Conservation (phyloP, 169 alveolate species). For the Sarcocystis neurona region DNA sequence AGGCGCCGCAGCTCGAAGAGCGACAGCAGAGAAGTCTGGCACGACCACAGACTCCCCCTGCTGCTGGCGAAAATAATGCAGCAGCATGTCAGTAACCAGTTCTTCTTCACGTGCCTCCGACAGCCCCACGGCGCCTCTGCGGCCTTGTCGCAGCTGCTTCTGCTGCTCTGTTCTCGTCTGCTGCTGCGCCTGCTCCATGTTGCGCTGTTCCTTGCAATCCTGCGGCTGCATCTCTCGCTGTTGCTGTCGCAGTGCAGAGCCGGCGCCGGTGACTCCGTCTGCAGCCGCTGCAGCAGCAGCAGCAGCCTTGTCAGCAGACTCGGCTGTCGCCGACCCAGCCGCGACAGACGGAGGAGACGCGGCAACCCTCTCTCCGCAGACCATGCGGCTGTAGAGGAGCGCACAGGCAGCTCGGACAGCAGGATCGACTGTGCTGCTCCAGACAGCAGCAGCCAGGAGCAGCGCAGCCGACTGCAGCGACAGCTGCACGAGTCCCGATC, state of each 20-base stretch:
- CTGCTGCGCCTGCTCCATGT: neutral
- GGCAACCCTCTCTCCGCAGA: neutral
- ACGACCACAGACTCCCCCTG: no score
- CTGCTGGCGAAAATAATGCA: no score
- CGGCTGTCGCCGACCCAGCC: neutral
- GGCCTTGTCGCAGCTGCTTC: no score
- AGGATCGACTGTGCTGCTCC: conserved; percentile 7
- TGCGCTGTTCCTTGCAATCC: neutral
- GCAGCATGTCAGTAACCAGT: no score
- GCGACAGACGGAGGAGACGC: neutral
- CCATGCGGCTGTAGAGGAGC: neutral
- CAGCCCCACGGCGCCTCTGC: no score
- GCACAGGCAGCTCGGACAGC: neutral
- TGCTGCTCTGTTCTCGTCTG: neutral
- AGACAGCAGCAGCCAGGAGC: conserved; percentile 56
- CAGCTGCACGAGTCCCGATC: conserved; percentile 38
- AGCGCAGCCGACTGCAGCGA: conserved; percentile 56
- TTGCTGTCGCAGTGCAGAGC: neutral
- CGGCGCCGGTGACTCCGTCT: neutral
- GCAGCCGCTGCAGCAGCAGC: neutral
- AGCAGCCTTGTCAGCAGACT: neutral
- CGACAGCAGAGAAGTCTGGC: no score
- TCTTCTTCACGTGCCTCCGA: no score
- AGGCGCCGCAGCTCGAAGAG: no score
- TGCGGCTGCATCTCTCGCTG: neutral